A percentile compares a stretch with the other conserved stretches of the same genome.
Evolutionary conservation across 345 rosid species (phyloP).

Genomic region (Nasturtium officinale): DNA sequence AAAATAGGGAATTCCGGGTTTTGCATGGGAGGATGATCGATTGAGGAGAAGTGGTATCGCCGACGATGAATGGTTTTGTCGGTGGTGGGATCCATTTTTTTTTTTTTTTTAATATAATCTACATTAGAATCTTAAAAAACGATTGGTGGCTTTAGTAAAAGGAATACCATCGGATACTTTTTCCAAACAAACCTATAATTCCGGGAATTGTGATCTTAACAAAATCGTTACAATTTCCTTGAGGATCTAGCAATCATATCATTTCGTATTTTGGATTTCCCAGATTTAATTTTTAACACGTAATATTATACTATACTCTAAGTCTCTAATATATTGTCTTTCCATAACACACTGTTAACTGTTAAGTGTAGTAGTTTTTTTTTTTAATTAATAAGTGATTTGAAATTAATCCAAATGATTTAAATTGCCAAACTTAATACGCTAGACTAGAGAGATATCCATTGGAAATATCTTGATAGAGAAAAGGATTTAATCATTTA

Average conservation of each 20-base stretch:
- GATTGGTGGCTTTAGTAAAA: conserved; percentile 35
- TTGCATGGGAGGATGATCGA: conserved; percentile 24
- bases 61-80: conserved; percentile 37
- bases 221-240: conserved; percentile 8
- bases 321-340: background rate
- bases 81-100: conserved; percentile 37
- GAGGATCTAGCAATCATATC: conserved; percentile 18
- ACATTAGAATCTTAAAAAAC: conserved; percentile 20
- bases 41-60: conserved; percentile 18
- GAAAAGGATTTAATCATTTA: conserved; percentile 16
- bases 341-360: background rate
- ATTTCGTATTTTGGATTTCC: background rate
- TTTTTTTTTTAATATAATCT: background rate
- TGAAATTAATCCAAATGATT: background rate
- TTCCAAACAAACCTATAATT: conserved; percentile 28
- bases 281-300: background rate
- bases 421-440: background rate
- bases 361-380: too few relatives aligned
- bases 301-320: background rate
- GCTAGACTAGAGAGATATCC: background rate
- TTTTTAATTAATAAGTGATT: background rate
- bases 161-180: background rate
- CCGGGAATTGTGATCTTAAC: conserved; percentile 13
- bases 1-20: background rate
- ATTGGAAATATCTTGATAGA: background rate